Conservation (phyloP, 345 rosid genomes). For the Arabis alpina region DNA sequence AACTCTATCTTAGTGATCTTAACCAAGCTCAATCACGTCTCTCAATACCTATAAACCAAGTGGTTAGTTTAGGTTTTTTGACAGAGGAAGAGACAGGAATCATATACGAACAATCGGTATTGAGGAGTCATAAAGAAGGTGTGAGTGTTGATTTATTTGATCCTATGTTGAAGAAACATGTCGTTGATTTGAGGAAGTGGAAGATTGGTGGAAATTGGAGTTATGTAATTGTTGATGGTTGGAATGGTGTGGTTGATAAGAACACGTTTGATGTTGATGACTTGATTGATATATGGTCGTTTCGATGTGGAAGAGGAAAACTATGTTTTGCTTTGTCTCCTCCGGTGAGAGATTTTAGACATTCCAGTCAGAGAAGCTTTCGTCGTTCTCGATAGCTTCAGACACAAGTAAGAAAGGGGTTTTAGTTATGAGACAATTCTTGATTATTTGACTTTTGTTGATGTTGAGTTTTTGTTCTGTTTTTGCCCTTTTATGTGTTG, state of each 20-base stretch:
- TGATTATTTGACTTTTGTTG: too few relatives aligned
- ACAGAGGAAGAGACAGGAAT: neutral
- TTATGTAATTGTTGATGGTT: neutral
- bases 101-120: neutral
- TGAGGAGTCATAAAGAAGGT: neutral
- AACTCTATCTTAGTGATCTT: neutral
- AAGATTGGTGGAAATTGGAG: neutral
- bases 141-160: slow-evolving; percentile 18
- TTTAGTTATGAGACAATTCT: neutral
- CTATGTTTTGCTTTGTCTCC: slow-evolving; percentile 21
- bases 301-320: slow-evolving; percentile 14
- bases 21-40: neutral
- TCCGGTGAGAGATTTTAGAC: neutral
- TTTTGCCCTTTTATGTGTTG: neutral
- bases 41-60: slow-evolving; percentile 2
- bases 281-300: slow-evolving; percentile 18
- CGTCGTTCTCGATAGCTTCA: neutral
- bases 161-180: neutral
- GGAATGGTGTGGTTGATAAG: slow-evolving; percentile 18
- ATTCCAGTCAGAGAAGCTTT: neutral
- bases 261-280: neutral
- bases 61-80: neutral
- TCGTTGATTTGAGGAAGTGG: slow-evolving; percentile 26
- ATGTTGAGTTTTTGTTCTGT: neutral
- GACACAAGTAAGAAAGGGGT: neutral